Evolutionary conservation across 2,329 filamentous ascomycete species (phyloP), one percentile per base, ranked within the genome.

Genomic region (Zasmidium citrigriseum): DNA sequence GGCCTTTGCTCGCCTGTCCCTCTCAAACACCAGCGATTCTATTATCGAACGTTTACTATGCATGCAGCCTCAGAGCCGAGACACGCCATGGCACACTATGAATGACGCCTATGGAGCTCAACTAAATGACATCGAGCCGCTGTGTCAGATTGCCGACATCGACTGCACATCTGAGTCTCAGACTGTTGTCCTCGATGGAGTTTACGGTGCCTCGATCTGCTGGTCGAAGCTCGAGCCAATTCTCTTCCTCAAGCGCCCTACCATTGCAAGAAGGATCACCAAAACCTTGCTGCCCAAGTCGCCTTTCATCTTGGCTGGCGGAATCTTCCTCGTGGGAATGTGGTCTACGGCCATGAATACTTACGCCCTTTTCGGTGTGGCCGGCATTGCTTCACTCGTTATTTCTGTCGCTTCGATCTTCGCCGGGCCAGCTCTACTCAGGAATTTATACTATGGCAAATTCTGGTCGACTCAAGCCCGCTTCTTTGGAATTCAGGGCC

Each of bases 1-100:
- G 21, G 51, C 51, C 24, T 53, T 53, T 20, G 51, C 51, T 2
- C 51, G 51, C 5, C 51, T 53, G 9, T 53, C 51, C 14, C 11
- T 53, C 2, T 21, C 51, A 1, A 53, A 53, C n/a, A 25, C 21
- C 11, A 53, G 51, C 51, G 34, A 45, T 24, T n/a, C 16, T n/a
- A 44, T 53, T 16, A 25, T 53, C 12, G 51, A 53, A 22, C 51
- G 51, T 2, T 34, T 53, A 1, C 16, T 53, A 9, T 53, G 51
- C 29, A 44, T 53, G 29, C 38, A 53, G 12, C 20, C 18, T 1
- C 29, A 20, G n/a, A 24, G 2, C 14, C n/a, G 29, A 18, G 16
- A 24, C 16, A 23, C 51, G 1, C 29, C 20, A 4, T 53, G 51
- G 51, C 51, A 53, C 18, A 25, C 21, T 5, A 45, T 45, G 29